A percentile compares a stretch with the other conserved stretches of the same genome.
These are phyloP conservation scores for Dictyostelium intermedium DNA, from an alignment of 78 protist species.

Conservation along the genomic window DNA sequence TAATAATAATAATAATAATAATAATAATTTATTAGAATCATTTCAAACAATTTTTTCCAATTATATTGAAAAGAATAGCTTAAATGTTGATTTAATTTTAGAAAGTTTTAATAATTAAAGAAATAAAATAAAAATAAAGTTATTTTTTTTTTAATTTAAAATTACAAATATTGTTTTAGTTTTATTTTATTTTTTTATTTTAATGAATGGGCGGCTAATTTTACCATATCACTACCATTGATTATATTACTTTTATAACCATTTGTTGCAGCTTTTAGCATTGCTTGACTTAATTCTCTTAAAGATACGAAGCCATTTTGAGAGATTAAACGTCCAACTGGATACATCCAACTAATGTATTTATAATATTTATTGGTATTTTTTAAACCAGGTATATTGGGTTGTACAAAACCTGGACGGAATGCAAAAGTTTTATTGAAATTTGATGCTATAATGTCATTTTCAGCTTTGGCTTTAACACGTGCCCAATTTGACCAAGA, in stretches of 20 bases:
- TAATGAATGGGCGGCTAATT: background rate
- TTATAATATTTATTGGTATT: background rate
- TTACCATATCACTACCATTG: background rate
- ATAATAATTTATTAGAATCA: background rate
- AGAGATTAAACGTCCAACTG: background rate
- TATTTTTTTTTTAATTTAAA: no score
- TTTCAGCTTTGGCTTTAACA: conserved; percentile 17
- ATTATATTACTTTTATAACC: background rate
- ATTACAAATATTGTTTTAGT: background rate
- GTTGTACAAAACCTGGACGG: background rate
- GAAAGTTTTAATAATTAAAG: background rate
- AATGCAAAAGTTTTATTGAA: background rate
- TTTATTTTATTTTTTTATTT: background rate
- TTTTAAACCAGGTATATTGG: background rate
- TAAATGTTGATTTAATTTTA: background rate
- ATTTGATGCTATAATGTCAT: background rate
- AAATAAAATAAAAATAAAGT: background rate
- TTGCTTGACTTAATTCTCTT: background rate
- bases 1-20: background rate
- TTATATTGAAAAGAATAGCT: background rate
- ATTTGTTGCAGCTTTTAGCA: background rate
- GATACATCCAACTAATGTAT: conserved; percentile 9
- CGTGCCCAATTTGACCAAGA: background rate
- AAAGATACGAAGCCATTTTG: background rate
- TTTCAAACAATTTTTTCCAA: background rate